phyloP scores from a whole-genome alignment of 257 asterid species.

The Solanum okadae region DNA sequence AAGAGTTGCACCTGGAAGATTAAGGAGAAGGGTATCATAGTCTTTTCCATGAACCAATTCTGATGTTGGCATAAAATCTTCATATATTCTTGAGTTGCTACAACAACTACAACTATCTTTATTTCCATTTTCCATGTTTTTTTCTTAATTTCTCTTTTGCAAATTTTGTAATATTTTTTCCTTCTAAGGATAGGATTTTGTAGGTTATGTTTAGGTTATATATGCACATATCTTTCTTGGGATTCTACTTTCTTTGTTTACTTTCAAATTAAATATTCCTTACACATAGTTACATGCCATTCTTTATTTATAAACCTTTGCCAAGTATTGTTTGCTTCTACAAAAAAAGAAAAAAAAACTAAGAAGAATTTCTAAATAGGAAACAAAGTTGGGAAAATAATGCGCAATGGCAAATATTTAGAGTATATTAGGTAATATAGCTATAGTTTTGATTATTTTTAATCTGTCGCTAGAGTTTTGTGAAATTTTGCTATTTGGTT shows the following conservation, averaged over 20 bases:
- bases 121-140: conserved; percentile 15
- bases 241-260: background rate
- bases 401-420: background rate
- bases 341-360: background rate
- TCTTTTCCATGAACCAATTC: conserved; percentile 45
- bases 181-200: background rate
- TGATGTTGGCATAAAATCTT: conserved; percentile 37
- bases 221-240: background rate
- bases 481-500: background rate
- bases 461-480: accelerated
- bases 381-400: background rate
- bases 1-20: conserved; percentile 40
- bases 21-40: conserved; percentile 40
- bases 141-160: background rate
- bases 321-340: background rate
- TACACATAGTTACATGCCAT: background rate
- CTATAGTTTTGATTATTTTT: background rate
- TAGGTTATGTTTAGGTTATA: background rate
- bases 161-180: background rate
- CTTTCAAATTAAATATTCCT: background rate
- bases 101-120: conserved; percentile 8
- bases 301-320: background rate
- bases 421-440: no score
- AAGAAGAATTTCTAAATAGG: background rate
- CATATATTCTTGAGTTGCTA: conserved; percentile 5